Evolutionary conservation across 2,329 filamentous ascomycete genomes (phyloP), one percentile per base, ranked within the genome.

Genomic region (Bipolaris gigantea): DNA sequence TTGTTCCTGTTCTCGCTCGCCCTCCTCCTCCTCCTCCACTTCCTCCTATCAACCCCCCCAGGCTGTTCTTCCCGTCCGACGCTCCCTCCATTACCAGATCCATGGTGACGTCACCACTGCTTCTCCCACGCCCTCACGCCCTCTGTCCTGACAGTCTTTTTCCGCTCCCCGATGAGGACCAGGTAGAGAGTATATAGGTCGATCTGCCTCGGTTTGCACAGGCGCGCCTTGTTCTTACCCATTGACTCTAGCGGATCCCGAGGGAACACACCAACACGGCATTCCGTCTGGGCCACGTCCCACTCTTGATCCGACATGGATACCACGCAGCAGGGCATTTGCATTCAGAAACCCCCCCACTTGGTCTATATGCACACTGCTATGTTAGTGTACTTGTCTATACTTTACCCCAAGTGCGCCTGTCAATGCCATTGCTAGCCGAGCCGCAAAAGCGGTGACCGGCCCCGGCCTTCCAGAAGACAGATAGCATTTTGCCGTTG

Each of bases 401-500:
- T 25, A 15, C 21, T 25, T 18, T 46, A 18, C n/a, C 13, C 19
- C 23, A 34, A 41, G 49, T 32, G 34, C 13, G 51, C 40, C 21
- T 27, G 49, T 42, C 32, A 21, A 35, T 50, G 32, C 32, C 36
- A 32, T 23, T 16, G 7, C 15, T 19, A 35, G 30, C 39, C 34
- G 19, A 33, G 27, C 30, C 38, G 21, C 33, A 49, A 16, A 35
- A 11, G 35, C 33, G 1, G 32, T 43, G 34, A 16, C 30, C 19
- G 27, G n/a, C 41, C 13, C 33, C 40, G 32, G 11, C 30, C 16
- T 56, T 49, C 50, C 33, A 59, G 50, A 58, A 36, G 19, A 32
- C 38, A 15, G n/a, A 18, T 18, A 18, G 33, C 19, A 25, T 36
- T 50, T 44, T 43, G 52, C 64, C 60, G 62, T 64, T 64, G 50